Evolutionary conservation across 257 asterid genomes (phyloP).

Genomic region (Perilla frutescens): DNA sequence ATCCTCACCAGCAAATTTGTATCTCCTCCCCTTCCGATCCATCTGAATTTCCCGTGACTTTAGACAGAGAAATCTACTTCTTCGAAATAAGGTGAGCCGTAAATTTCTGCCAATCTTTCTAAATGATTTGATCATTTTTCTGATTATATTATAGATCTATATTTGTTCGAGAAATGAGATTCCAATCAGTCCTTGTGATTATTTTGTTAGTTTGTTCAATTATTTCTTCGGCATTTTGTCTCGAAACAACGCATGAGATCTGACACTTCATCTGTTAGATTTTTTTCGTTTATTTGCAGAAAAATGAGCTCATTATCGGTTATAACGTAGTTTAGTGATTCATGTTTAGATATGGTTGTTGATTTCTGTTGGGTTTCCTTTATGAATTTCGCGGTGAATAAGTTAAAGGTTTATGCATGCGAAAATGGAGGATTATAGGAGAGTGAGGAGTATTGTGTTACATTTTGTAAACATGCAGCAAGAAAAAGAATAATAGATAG

Average conservation of each 20-base stretch:
- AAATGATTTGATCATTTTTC: background rate
- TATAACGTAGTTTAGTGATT: background rate
- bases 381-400: background rate
- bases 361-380: background rate
- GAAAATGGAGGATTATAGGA: background rate
- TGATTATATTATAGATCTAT: background rate
- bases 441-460: too few relatives aligned
- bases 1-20: background rate
- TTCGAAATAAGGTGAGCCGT: conserved; percentile 24
- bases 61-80: conserved; percentile 11
- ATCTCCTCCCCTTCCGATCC: conserved; percentile 9
- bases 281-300: background rate
- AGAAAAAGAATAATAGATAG: too few relatives aligned
- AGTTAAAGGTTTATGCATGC: conserved; percentile 9
- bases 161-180: background rate
- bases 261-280: background rate
- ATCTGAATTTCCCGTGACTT: conserved; percentile 35
- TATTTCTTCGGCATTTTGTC: background rate
- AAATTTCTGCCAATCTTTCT: background rate
- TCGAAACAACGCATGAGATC: conserved; percentile 29
- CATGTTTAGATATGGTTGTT: background rate
- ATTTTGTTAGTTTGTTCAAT: background rate
- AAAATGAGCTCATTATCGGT: background rate
- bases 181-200: conserved; percentile 9
- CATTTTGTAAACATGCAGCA: too few relatives aligned